Evolutionary conservation across 2,329 filamentous ascomycete species (phyloP).

Genomic region (Diaporthe vexans): DNA sequence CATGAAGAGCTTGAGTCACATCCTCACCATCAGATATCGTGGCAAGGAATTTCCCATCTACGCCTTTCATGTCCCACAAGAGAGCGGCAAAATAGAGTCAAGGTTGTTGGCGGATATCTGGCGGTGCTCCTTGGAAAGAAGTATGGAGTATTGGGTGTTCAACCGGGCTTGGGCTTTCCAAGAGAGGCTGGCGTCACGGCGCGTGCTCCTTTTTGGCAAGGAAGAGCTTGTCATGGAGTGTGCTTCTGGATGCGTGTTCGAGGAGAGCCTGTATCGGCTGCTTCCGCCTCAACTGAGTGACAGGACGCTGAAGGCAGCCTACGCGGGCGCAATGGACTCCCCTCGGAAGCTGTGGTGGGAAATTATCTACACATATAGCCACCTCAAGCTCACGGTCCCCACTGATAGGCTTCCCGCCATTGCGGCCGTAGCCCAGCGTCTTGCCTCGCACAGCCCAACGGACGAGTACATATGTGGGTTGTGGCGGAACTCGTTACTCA

Average conservation of each 20-base stretch:
- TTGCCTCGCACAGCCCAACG: background rate
- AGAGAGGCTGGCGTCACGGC: slow-evolving; percentile 25
- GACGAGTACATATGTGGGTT: slow-evolving; percentile 23
- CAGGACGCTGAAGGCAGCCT: slow-evolving; percentile 6
- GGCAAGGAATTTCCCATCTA: background rate
- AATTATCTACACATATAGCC: slow-evolving; percentile 1
- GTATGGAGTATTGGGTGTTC: slow-evolving; percentile 2
- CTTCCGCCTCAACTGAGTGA: background rate
- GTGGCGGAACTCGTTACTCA: slow-evolving; percentile 12
- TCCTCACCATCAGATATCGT: background rate
- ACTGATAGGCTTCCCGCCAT: slow-evolving; percentile 21
- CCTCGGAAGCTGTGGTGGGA: background rate
- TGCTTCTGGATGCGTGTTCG: background rate
- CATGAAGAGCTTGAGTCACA: background rate
- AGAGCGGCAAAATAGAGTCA: slow-evolving; percentile 11
- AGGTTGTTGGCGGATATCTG: background rate
- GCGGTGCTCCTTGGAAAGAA: background rate
- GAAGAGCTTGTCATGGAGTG: slow-evolving; percentile 32
- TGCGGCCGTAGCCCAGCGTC: slow-evolving; percentile 6
- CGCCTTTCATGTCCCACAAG: slow-evolving; percentile 6
- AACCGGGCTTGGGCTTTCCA: slow-evolving; percentile 24
- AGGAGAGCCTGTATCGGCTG: background rate
- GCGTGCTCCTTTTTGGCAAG: slow-evolving; percentile 19
- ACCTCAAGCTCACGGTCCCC: slow-evolving; percentile 12
- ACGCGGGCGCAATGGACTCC: background rate